Conservation (phyloP, 176 grass and related monocot species). For the Microstegium vimineum region DNA sequence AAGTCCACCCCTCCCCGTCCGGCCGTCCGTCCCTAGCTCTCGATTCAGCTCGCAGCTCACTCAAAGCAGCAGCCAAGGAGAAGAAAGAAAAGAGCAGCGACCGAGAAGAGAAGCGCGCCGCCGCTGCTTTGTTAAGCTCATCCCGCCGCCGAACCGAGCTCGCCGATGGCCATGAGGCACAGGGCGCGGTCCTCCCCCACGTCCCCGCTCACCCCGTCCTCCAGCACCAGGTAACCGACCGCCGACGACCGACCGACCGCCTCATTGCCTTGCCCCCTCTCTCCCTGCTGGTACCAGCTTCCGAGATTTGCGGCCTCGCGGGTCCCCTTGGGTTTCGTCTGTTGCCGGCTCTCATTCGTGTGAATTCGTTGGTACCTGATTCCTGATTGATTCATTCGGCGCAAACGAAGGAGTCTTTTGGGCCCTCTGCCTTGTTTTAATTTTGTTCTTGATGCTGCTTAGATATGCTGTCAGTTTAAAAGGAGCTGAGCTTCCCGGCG, state of each 20-base stretch:
- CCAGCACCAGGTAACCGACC: slow-evolving; percentile 23
- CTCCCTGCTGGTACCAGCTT: neutral
- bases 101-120: neutral
- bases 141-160: neutral
- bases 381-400: neutral
- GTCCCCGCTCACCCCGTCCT: slow-evolving; percentile 44
- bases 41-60: neutral
- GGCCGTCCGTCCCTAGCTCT: neutral
- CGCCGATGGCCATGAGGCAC: slow-evolving; percentile 41
- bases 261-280: neutral
- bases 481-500: neutral
- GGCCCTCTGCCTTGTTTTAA: neutral
- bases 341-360: neutral
- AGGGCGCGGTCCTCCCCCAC: slow-evolving; percentile 38
- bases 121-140: neutral
- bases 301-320: neutral
- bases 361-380: neutral
- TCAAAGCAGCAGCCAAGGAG: neutral
- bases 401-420: neutral
- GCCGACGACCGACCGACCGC: no score
- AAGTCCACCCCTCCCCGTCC: neutral
- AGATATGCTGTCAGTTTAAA: neutral
- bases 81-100: neutral
- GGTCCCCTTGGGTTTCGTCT: neutral
- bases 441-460: neutral